A percentile compares a stretch with the other conserved stretches of the same genome.
These are phyloP conservation scores for Spencermartinsiella ligniputridi DNA, from an alignment of 1,139 yeast genomes.

Conservation along the genomic window DNA sequence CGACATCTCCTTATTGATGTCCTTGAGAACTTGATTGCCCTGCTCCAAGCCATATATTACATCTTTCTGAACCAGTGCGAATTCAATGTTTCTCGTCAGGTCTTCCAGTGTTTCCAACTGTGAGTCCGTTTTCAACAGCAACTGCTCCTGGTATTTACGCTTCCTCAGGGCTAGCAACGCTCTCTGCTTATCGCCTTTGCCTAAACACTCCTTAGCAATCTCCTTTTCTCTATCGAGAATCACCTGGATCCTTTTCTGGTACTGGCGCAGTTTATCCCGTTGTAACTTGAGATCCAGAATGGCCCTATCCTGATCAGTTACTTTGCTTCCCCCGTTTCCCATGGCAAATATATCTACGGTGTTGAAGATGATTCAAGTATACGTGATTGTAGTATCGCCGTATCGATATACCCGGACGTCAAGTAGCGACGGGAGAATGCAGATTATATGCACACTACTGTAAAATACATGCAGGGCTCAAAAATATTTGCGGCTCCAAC, in stretches of 20 bases:
- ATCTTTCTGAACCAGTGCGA: slow-evolving; percentile 82
- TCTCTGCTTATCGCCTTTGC: slow-evolving; percentile 48
- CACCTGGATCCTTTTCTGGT: slow-evolving; percentile 56
- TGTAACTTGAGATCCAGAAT: slow-evolving; percentile 81
- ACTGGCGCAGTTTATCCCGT: slow-evolving; percentile 75
- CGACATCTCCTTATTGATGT: slow-evolving; percentile 72
- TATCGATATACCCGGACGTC: too few relatives aligned
- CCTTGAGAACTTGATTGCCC: slow-evolving; percentile 72
- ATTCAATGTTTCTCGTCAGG: slow-evolving; percentile 57
- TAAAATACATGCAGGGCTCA: background rate
- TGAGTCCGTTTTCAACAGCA: slow-evolving; percentile 62
- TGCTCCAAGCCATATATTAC: slow-evolving; percentile 73
- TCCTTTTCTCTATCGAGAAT: slow-evolving; percentile 55
- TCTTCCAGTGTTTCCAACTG: slow-evolving; percentile 74
- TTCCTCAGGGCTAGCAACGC: slow-evolving; percentile 72
- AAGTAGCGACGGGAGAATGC: background rate
- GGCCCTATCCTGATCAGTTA: slow-evolving; percentile 82
- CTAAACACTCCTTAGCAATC: slow-evolving; percentile 55
- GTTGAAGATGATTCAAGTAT: too few relatives aligned
- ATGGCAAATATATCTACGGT: slow-evolving; percentile 24
- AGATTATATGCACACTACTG: slow-evolving; percentile 1
- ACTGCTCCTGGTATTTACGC: slow-evolving; percentile 74
- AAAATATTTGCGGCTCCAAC: background rate
- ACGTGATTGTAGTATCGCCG: too few relatives aligned
- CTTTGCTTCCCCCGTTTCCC: slow-evolving; percentile 42